phyloP scores from a whole-genome alignment of 352 stramenopile genomes.

The Phytophthora multivora region DNA sequence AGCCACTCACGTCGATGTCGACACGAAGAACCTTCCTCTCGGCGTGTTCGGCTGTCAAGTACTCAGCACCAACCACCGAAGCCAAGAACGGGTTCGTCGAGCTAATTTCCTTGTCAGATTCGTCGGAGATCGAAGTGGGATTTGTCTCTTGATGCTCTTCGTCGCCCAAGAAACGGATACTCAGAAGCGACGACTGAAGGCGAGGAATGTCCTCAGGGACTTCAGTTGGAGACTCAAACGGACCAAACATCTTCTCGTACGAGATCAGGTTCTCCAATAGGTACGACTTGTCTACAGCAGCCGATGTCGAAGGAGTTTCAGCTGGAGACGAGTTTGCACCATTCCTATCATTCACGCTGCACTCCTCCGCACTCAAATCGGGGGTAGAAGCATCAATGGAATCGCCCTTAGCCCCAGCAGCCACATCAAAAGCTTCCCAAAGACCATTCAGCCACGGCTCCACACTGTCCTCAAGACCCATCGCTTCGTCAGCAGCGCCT shows the following conservation, averaged over 20 bases:
- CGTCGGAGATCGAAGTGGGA: not conserved
- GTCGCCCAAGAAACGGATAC: slow-evolving; percentile 42
- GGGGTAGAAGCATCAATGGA: slow-evolving; percentile 13
- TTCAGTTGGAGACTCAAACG: slow-evolving; percentile 37
- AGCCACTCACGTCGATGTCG: slow-evolving; percentile 49
- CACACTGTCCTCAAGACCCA: slow-evolving; percentile 94
- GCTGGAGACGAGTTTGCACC: not conserved
- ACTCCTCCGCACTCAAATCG: slow-evolving; percentile 28
- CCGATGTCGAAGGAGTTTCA: not conserved
- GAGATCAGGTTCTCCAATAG: slow-evolving; percentile 52
- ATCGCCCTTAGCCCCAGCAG: slow-evolving; percentile 14
- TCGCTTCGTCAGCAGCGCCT: slow-evolving; percentile 92
- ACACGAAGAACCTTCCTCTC: slow-evolving; percentile 67
- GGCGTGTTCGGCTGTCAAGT: slow-evolving; percentile 50
- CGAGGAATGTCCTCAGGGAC: slow-evolving; percentile 56
- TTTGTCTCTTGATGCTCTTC: slow-evolving; percentile 16
- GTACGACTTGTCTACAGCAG: slow-evolving; percentile 16
- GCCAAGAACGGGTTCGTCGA: slow-evolving; percentile 58
- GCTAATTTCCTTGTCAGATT: slow-evolving; percentile 39
- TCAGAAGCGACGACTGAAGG: slow-evolving; percentile 57
- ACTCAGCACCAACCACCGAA: slow-evolving; percentile 45
- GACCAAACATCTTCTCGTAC: slow-evolving; percentile 69
- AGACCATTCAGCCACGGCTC: slow-evolving; percentile 89
- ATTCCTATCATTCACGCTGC: not conserved
- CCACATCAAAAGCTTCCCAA: slow-evolving; percentile 55